phyloP scores from a whole-genome alignment of 208 protist genomes.

The Angomonas ambiguus region DNA sequence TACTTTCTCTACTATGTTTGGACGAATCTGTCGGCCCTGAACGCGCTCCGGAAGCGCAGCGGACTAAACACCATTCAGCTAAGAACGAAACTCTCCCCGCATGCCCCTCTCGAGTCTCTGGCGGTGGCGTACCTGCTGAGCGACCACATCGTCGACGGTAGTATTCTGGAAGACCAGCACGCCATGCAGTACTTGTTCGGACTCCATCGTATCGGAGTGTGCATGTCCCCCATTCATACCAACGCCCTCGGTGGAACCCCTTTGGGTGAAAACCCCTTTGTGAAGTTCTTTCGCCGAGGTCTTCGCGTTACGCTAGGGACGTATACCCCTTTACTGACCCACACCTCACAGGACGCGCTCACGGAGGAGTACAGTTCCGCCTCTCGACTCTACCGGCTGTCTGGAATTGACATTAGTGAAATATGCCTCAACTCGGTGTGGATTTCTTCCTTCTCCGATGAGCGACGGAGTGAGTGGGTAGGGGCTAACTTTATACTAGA shows the following conservation, averaged over 20 bases:
- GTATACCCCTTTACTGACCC: constrained; percentile 87
- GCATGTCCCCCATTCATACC: constrained; percentile 95
- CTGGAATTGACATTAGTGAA: constrained; percentile 78
- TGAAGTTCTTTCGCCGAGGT: constrained; percentile 89
- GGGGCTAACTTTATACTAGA: constrained; percentile 61
- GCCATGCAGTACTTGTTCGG: constrained; percentile 98
- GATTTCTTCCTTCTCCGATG: constrained; percentile 70
- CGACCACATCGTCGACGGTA: constrained; percentile 93
- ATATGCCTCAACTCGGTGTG: constrained; percentile 80
- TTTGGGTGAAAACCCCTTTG: constrained; percentile 94
- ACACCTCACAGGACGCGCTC: constrained; percentile 88
- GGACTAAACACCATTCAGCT: constrained; percentile 92
- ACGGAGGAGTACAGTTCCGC: constrained; percentile 85
- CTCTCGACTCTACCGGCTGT: constrained; percentile 61
- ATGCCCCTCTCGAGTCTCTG: constrained; percentile 40
- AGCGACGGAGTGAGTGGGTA: constrained; percentile 52
- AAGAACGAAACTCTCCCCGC: constrained; percentile 87
- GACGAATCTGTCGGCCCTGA: constrained; percentile 97
- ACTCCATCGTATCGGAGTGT: constrained; percentile 93
- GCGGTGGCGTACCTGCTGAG: constrained; percentile 86
- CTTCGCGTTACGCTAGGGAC: constrained; percentile 97
- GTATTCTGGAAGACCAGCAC: constrained; percentile 87
- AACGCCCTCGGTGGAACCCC: constrained; percentile 95
- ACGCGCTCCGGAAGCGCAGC: constrained; percentile 85
- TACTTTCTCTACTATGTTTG: constrained; percentile 96